Percentiles rank a stretch among this genome's conserved stretches.
phyloP scores from a whole-genome alignment of 225 moss, liverwort and hornwort genomes.

The Pseudisothecium myosuroides region DNA sequence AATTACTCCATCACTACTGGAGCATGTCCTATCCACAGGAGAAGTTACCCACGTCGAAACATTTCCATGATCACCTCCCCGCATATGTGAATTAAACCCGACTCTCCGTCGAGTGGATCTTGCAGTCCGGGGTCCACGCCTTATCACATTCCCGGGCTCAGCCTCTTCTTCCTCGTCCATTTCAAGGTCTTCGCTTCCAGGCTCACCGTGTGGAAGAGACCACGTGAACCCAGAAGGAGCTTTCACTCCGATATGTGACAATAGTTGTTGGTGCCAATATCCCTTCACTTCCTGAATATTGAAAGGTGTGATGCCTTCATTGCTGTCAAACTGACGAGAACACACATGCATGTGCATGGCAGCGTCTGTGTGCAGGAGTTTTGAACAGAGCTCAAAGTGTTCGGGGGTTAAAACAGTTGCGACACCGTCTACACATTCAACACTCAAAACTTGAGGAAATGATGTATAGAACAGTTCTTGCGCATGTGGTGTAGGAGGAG shows the following conservation, averaged over 20 bases:
- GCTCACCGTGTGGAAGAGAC: slow-evolving; percentile 38
- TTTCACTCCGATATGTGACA: slow-evolving; percentile 30
- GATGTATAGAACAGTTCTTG: slow-evolving; percentile 70
- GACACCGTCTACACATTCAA: slow-evolving; percentile 85
- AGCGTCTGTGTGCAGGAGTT: slow-evolving; percentile 12
- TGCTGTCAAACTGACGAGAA: slow-evolving; percentile 63
- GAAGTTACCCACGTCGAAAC: slow-evolving; percentile 41
- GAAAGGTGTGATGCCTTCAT: slow-evolving; percentile 61
- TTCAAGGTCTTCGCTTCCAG: slow-evolving; percentile 67
- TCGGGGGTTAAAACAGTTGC: slow-evolving; percentile 67
- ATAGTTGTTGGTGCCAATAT: slow-evolving; percentile 55
- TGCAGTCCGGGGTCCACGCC: slow-evolving; percentile 72
- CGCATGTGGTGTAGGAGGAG: slow-evolving; percentile 51
- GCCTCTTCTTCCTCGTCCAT: slow-evolving; percentile 71
- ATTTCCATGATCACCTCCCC: slow-evolving; percentile 32
- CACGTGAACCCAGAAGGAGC: slow-evolving; percentile 15
- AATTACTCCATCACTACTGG: slow-evolving; percentile 36
- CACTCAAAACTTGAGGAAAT: slow-evolving; percentile 71
- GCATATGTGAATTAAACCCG: slow-evolving; percentile 34
- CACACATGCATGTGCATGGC: slow-evolving; percentile 46
- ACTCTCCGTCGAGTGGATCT: slow-evolving; percentile 62
- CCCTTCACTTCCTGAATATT: slow-evolving; percentile 65
- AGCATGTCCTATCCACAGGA: slow-evolving; percentile 33
- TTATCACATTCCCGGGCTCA: slow-evolving; percentile 50
- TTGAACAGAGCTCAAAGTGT: slow-evolving; percentile 47